phyloP scores from a whole-genome alignment of 2,329 filamentous ascomycete species.

The Monosporascus sp. region DNA sequence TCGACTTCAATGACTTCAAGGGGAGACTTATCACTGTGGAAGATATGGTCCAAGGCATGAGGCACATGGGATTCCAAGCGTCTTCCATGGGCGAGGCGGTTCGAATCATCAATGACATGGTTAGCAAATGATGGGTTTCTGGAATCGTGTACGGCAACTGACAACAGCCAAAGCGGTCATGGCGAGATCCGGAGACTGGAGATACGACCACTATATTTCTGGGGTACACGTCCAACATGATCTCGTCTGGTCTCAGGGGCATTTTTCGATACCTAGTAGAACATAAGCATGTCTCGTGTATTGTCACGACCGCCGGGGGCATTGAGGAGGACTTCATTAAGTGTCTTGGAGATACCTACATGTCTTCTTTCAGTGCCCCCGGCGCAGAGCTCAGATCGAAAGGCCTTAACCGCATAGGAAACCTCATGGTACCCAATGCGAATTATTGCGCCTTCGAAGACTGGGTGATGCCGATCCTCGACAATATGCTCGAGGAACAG shows the following conservation, averaged over 20 bases:
- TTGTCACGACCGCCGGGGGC: constrained; percentile 92
- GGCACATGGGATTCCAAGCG: constrained; percentile 79
- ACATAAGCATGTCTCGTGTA: constrained; percentile 84
- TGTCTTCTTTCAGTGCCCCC: constrained; percentile 74
- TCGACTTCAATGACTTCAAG: constrained; percentile 84
- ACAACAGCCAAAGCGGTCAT: constrained; percentile 53
- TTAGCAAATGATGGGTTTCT: constrained; percentile 35
- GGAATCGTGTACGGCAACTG: constrained; percentile 15
- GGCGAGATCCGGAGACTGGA: constrained; percentile 72
- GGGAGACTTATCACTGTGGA: constrained; percentile 74
- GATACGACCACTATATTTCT: constrained; percentile 89
- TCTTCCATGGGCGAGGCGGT: constrained; percentile 71
- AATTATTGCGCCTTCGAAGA: constrained; percentile 98
- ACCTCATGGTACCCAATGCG: constrained; percentile 89
- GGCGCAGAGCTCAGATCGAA: constrained; percentile 75
- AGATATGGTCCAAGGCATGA: constrained; percentile 77
- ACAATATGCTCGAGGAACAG: constrained; percentile 89
- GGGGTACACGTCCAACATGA: constrained; percentile 95
- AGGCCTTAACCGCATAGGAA: constrained; percentile 93
- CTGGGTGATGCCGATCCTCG: constrained; percentile 94
- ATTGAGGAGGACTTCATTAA: constrained; percentile 99
- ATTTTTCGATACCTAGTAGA: constrained; percentile 89
- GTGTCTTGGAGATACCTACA: constrained; percentile 89
- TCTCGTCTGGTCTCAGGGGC: constrained; percentile 89
- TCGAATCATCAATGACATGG: constrained; percentile 93